phyloP scores from a whole-genome alignment of 2,329 filamentous ascomycete species.

The Alternaria rosae region DNA sequence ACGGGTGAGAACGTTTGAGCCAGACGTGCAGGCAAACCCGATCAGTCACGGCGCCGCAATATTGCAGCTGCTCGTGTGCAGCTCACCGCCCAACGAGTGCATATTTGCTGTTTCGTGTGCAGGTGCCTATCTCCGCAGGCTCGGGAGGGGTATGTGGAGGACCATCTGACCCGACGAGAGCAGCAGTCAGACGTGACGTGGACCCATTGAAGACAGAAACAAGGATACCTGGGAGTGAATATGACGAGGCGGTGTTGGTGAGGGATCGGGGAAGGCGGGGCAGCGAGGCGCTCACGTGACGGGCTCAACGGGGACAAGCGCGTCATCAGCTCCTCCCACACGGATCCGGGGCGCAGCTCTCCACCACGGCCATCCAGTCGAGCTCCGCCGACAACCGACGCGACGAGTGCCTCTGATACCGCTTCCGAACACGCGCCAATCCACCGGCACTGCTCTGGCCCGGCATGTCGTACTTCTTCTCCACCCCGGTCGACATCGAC shows the following conservation, averaged over 20 bases:
- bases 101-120: constrained; percentile 3
- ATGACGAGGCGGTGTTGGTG: constrained; percentile 5
- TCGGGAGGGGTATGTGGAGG: background rate
- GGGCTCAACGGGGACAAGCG: constrained; percentile 11
- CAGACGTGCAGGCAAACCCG: background rate
- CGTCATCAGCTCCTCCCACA: constrained; percentile 25
- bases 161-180: background rate
- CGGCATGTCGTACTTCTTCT: constrained; percentile 90
- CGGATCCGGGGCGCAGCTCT: constrained; percentile 19
- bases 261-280: constrained; percentile 2
- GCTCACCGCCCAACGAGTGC: constrained; percentile 20
- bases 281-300: constrained; percentile 24
- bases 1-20: background rate
- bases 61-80: constrained; percentile 22
- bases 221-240: constrained; percentile 1
- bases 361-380: constrained; percentile 16
- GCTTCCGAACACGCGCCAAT: background rate
- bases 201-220: constrained; percentile 14
- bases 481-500: constrained; percentile 98
- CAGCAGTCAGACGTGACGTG: constrained; percentile 26
- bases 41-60: background rate
- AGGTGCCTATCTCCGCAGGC: constrained; percentile 10
- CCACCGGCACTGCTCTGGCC: constrained; percentile 8
- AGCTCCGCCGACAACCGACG: constrained; percentile 27
- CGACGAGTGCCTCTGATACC: background rate